Conservation (phyloP, 2,329 filamentous ascomycete genomes). For the Hypomyces rosellus region DNA sequence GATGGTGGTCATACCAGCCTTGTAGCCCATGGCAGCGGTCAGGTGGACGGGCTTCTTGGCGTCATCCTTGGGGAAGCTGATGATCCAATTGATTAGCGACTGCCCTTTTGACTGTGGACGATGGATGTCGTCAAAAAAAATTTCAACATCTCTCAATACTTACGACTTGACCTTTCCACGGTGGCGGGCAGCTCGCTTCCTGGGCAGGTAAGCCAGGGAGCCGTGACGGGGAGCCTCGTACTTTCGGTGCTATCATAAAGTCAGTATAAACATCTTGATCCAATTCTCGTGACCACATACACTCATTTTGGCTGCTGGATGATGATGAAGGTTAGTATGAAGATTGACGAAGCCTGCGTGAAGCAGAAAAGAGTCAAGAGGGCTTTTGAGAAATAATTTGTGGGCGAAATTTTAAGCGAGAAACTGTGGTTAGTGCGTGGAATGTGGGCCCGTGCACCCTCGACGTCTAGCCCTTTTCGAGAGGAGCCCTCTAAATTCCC, state of each 20-base stretch:
- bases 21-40: slow-evolving; percentile 97
- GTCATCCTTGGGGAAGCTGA: slow-evolving; percentile 99
- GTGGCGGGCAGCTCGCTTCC: slow-evolving; percentile 91
- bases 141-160: slow-evolving; percentile 32
- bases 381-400: slow-evolving; percentile 24
- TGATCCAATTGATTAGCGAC: slow-evolving; percentile 22
- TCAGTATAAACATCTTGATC: slow-evolving; percentile 8
- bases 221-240: slow-evolving; percentile 90
- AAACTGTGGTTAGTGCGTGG: slow-evolving; percentile 17
- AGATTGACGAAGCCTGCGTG: slow-evolving; percentile 29
- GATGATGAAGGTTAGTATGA: slow-evolving; percentile 31
- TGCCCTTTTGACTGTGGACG: not conserved
- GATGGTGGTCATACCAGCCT: slow-evolving; percentile 99
- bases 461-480: slow-evolving; percentile 9
- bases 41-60: slow-evolving; percentile 99
- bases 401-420: slow-evolving; percentile 36
- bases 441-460: slow-evolving; percentile 19
- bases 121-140: not conserved
- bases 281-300: slow-evolving; percentile 23
- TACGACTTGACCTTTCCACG: slow-evolving; percentile 98
- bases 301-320: slow-evolving; percentile 36
- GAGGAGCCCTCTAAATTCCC: not conserved
- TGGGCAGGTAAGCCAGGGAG: slow-evolving; percentile 78
- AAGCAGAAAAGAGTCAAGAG: slow-evolving; percentile 24
- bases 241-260: slow-evolving; percentile 45